phyloP scores from a whole-genome alignment of 495 filamentous ascomycete species.

The Talaromyces nanjingensis region DNA sequence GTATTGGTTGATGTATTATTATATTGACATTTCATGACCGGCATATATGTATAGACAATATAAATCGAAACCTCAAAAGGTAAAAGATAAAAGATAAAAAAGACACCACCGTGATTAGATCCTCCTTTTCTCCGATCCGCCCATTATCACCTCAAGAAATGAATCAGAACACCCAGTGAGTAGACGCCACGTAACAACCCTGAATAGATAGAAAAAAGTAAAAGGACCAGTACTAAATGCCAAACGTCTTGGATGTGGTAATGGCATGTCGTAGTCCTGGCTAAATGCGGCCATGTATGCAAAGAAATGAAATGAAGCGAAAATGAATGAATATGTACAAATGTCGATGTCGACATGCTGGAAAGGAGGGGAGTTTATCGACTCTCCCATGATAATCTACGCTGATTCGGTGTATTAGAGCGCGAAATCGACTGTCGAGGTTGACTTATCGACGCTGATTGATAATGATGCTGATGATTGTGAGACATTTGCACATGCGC shows the following conservation, averaged over 20 bases:
- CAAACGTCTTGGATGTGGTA: background rate
- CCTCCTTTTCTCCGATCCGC: background rate
- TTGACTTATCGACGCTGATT: conserved; percentile 16
- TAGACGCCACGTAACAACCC: background rate
- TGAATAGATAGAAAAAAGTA: background rate
- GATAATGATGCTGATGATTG: background rate
- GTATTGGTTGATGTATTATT: background rate
- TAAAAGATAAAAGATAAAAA: background rate
- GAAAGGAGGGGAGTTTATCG: background rate
- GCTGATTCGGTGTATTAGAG: background rate
- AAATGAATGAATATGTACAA: background rate
- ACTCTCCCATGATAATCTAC: conserved; percentile 5
- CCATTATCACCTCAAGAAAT: background rate
- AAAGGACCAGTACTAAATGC: background rate
- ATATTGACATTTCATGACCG: background rate
- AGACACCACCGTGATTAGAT: background rate
- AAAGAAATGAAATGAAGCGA: background rate
- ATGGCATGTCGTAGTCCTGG: background rate
- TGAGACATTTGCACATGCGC: conserved; percentile 5
- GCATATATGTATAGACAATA: conserved; percentile 3
- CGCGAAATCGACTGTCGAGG: conserved; percentile 16
- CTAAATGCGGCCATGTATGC: no score
- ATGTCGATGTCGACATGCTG: background rate
- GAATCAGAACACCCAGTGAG: background rate
- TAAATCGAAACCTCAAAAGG: background rate